Evolutionary conservation across 768 basidiomycete genomes (phyloP), one percentile per base, ranked within the genome.

Genomic region (Pluteus cervinus): DNA sequence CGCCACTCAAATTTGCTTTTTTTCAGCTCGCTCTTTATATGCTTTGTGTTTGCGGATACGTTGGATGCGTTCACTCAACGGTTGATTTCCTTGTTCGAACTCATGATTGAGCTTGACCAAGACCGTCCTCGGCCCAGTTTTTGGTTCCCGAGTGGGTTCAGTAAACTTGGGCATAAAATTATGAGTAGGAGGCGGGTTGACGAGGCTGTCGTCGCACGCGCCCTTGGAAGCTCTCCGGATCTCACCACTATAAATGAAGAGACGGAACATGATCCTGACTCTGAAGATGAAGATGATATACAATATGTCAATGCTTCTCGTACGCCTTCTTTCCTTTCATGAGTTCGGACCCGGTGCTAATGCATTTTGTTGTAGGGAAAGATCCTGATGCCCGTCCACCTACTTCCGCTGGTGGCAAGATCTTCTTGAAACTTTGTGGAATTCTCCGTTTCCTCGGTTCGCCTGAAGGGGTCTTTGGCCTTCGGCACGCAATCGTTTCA

Each of bases 371-470:
- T n/a, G 5, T 32, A 62, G 60, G 42, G 5, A 56, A 54, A 6
- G 63, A 70, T 38, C 69, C 69, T 2, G 69, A 72, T 43, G 68
- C 68, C 0, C 61, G 58, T 28, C 58, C 67, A 17, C 68, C 69
- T 3, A 58, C 46, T 1, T 60, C 65, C 1, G 44, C 49, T 8
- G 47, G 63, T 17, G 66, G 65, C 9, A 58, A 53, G 23, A 46
- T 56, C 29, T 53, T 55, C 33, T 33, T 66, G 14, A 49, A 44
- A 9, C 20, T 69, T 10, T 61, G 60, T 4, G 48, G 55, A 7
- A 33, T 63, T 17, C 43, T 66, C 4, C 52, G 56, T 5, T 72
- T 66, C 50, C 60, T 69, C 44, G 60, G 57, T 33, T 60, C 67
- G 1, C 50, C 62, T 4, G 56, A 70, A 36, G 70, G 66, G 3